Evolutionary conservation across 768 basidiomycete genomes (phyloP).

Genomic region (Scleroderma bovista): DNA sequence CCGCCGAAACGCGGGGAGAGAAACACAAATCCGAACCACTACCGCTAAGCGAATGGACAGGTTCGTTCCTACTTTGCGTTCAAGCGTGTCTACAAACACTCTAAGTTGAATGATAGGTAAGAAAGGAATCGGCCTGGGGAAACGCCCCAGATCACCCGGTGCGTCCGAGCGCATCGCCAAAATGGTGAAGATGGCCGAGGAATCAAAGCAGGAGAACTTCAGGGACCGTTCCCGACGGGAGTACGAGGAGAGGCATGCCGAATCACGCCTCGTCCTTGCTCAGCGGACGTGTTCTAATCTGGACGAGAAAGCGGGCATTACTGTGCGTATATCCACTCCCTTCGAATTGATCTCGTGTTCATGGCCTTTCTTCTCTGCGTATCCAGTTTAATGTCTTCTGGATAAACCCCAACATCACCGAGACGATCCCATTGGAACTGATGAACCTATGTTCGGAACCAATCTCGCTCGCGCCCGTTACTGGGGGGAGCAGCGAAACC

Average conservation of each 20-base stretch:
- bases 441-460: conserved; percentile 44
- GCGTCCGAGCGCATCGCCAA: conserved; percentile 63
- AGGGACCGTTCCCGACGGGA: conserved; percentile 67
- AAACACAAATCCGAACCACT: conserved; percentile 61
- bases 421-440: conserved; percentile 63
- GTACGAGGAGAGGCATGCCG: conserved; percentile 72
- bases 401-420: conserved; percentile 61
- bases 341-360: conserved; percentile 4
- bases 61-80: conserved; percentile 35
- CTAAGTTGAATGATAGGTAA: conserved; percentile 48
- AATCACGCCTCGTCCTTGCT: conserved; percentile 62
- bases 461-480: conserved; percentile 2
- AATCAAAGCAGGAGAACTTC: conserved; percentile 49
- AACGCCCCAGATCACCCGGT: conserved; percentile 63
- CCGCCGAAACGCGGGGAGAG: not conserved
- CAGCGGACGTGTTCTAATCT: conserved; percentile 70
- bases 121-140: conserved; percentile 67
- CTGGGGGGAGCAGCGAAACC: conserved; percentile 17
- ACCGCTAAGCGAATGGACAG: conserved; percentile 77
- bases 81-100: not conserved
- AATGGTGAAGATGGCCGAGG: conserved; percentile 61
- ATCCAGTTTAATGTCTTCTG: conserved; percentile 76
- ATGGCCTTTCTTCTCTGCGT: not conserved
- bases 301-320: conserved; percentile 67
- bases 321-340: conserved; percentile 26